Evolutionary conservation across 2,329 filamentous ascomycete species (phyloP), one percentile per base, ranked within the genome.

Genomic region (Lasiodiplodia sp.): DNA sequence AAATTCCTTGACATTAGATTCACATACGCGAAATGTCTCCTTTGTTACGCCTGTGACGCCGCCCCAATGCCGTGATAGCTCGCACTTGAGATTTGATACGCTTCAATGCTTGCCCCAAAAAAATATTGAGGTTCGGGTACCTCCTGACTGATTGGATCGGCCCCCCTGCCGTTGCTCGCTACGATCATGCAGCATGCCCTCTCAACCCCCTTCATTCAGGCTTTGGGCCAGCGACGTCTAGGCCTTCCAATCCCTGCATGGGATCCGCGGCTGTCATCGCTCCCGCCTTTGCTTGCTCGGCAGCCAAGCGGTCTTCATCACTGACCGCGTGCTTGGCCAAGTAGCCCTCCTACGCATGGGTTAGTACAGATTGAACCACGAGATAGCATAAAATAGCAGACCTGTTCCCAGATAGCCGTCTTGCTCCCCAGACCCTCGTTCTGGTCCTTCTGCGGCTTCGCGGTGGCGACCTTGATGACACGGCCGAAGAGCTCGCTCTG

Each of bases 331-430:
- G 88, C 78, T 96, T 92, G 53, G 94, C 92, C 75, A 98, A 83
- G 89, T 96, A 99, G 51, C 92, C 92, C 84, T 99, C 96, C 95
- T 98, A 73, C 40, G 7, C 7, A 28, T 14, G 16, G 4, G 8
- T 64, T n/a, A 53, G 37, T 21, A 67, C 21, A 14, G 47, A 31
- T 68, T 18, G 18, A 56, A 60, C 66, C 31, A 21, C 8, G 10
- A 25, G 5, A 31, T n/a, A 2, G 66, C n/a, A 69, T 53, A 56
- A 21, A 38, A 31, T 4, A n/a, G 80, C 87, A 63, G 81, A 97
- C 96, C 90, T 98, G 95, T 80, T 97, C 93, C 96, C 96, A 99
- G 58, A 99, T 86, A 37, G 96, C 96, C 55, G 91, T 97, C 81
- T 94, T 96, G 83, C 93, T 97, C 28, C 95, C 94, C 55, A 99